These are phyloP conservation scores for Fraxinus excelsior DNA, from an alignment of 257 asterid species.

Conservation along the genomic window DNA sequence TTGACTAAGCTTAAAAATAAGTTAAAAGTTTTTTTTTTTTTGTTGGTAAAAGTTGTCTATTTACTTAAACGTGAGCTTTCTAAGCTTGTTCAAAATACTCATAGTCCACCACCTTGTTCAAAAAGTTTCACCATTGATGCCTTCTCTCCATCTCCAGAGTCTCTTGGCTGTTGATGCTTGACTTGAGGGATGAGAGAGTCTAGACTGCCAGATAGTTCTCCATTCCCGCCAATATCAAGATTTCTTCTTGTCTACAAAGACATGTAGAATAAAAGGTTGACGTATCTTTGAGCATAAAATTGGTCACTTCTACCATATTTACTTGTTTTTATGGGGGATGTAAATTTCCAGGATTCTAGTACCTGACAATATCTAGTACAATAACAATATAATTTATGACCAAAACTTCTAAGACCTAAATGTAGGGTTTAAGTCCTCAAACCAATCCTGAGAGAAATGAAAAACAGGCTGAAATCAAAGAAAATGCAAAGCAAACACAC, in stretches of 20 bases:
- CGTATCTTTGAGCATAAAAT: conserved; percentile 13
- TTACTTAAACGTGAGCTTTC: not conserved
- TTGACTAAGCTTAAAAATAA: not conserved
- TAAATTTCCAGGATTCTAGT: conserved; percentile 10
- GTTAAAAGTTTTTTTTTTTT: not conserved
- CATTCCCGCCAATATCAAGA: conserved; percentile 52
- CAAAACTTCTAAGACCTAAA: not conserved
- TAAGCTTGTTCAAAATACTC: not conserved
- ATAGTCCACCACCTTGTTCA: conserved; percentile 68
- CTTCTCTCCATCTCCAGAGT: conserved; percentile 61
- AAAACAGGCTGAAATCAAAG: not conserved
- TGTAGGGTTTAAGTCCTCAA: not conserved
- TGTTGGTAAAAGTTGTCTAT: not conserved
- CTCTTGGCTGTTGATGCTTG: conserved; percentile 52
- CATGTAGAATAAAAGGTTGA: conserved; percentile 11
- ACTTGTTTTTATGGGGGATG: not conserved
- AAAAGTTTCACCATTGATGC: conserved; percentile 72
- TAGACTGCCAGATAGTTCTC: conserved; percentile 37
- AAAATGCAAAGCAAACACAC: not conserved
- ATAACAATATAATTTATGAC: not conserved
- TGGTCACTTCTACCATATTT: not conserved
- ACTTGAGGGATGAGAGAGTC: conserved; percentile 56
- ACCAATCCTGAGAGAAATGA: not conserved
- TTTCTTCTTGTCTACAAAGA: conserved; percentile 65
- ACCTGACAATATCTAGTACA: not conserved